A percentile compares a stretch with the other conserved stretches of the same genome.
Evolutionary conservation across 108 stramenopile species (phyloP).

Genomic region (Cyclotella kingstonii): DNA sequence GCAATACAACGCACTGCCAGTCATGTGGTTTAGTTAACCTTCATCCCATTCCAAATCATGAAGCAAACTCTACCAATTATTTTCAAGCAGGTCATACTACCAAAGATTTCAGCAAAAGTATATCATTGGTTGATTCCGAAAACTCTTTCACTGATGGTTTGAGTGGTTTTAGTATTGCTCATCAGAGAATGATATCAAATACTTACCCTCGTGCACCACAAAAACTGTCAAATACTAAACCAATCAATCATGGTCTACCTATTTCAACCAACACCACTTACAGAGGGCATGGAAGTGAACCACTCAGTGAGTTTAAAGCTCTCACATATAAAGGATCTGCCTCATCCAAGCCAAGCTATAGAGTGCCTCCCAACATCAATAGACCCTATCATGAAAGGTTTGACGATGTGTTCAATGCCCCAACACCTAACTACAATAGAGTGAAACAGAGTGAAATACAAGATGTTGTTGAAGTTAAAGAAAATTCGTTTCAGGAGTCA

Average conservation of each 20-base stretch:
- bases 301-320: too few relatives aligned
- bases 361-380: too few relatives aligned
- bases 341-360: too few relatives aligned
- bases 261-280: not conserved
- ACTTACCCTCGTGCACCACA: not conserved
- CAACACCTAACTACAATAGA: slow-evolving; percentile 4
- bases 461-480: slow-evolving; percentile 3
- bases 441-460: not conserved
- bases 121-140: not conserved
- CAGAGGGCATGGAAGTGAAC: not conserved
- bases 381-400: too few relatives aligned
- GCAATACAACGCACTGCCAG: slow-evolving; percentile 1
- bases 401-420: not conserved
- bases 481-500: slow-evolving; percentile 17
- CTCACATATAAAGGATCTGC: too few relatives aligned
- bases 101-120: too few relatives aligned
- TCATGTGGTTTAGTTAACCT: slow-evolving; percentile 5
- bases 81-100: too few relatives aligned
- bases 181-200: slow-evolving; percentile 1
- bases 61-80: not conserved
- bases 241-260: not conserved
- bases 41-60: not conserved
- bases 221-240: too few relatives aligned
- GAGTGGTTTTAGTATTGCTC: slow-evolving; percentile 8
- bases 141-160: not conserved